phyloP scores from a whole-genome alignment of 345 rosid genomes.

The Geranium rotundifolium region DNA sequence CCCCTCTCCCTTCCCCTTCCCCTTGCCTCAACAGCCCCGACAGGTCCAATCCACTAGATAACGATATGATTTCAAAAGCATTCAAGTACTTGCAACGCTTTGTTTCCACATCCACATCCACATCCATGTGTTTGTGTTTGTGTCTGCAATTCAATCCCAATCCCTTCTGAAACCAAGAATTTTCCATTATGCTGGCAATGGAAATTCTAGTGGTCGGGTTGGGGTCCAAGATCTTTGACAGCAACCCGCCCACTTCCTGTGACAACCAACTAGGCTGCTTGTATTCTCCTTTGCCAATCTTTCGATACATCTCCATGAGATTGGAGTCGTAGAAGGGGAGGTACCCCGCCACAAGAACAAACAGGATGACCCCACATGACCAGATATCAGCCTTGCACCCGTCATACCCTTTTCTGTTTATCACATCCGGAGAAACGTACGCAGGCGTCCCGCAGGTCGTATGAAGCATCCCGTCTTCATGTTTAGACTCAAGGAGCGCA shows the following conservation, averaged over 20 bases:
- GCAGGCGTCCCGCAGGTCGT: conserved; percentile 37
- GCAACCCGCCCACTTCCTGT: conserved; percentile 25
- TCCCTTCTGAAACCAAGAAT: conserved; percentile 60
- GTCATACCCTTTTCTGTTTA: conserved; percentile 28
- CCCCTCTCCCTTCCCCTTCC: conserved; percentile 20
- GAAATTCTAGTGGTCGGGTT: conserved; percentile 27
- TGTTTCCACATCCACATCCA: too few species aligned
- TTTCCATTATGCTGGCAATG: conserved; percentile 22
- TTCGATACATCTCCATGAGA: conserved; percentile 31
- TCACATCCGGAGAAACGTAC: conserved; percentile 36
- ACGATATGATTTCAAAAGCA: conserved; percentile 71
- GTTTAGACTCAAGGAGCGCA: conserved; percentile 54
- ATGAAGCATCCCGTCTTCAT: conserved; percentile 65
- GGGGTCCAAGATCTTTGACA: conserved; percentile 27
- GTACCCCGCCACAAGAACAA: conserved; percentile 28
- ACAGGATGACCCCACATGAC: conserved; percentile 32
- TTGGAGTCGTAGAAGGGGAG: conserved; percentile 27
- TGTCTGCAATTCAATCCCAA: too few species aligned
- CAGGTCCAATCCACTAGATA: conserved; percentile 61
- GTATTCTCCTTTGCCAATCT: conserved; percentile 28
- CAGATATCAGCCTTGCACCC: conserved; percentile 30
- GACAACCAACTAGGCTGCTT: conserved; percentile 29
- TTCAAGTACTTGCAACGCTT: conserved; percentile 23
- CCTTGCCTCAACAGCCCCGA: conserved; percentile 66
- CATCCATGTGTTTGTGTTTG: too few species aligned